Base-by-base conservation (phyloP, 2,329 filamentous ascomycete genomes). In the Fusarium falciforme region DNA sequence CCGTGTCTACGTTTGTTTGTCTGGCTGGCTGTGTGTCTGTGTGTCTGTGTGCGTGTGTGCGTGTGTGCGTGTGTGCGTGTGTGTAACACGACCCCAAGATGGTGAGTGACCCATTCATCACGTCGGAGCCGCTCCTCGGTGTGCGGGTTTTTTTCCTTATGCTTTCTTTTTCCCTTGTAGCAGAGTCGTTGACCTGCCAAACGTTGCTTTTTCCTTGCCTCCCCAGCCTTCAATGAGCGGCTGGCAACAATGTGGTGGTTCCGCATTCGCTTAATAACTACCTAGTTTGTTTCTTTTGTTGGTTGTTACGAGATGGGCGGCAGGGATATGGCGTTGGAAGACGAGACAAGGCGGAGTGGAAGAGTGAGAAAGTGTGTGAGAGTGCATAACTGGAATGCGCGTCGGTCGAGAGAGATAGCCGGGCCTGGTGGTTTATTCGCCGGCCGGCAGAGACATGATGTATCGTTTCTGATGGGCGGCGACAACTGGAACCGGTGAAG, bases 131-230 rank as follows among this genome's bases (percentile, higher is more conserved):
- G 66, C 33, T 54, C 52, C 27, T 66, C 22, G 60, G 71, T 63
- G 60, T 64, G 44, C 42, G 49, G n/a, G 54, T 29, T 64, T 35
- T 55, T 38, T 47, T 35, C 31, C 36, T 54, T 12, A 25, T 66
- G 61, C 17, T 31, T 35, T 35, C 54, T 57, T 22, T 22, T 42
- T 35, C 16, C 61, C 58, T 27, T 49, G 25, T n/a, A 49, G 17
- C 10, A 49, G 16, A 49, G 16, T 54, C 40, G n/a, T 20, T 40
- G 35, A 47, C 57, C 63, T 74, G 64, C 27, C 38, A 57, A 12
- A 61, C 16, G 22, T 74, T 74, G 58, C 71, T 68, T 74, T 72
- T 74, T 22, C 12, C 14, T 57, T 17, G 52, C 33, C 54, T 35
- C 31, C n/a, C 29, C 29, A 55, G 29, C 31, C 31, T 17, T 49